These are phyloP conservation scores for Cystoisospora suis DNA, from an alignment of 169 alveolate genomes.

Conservation along the genomic window DNA sequence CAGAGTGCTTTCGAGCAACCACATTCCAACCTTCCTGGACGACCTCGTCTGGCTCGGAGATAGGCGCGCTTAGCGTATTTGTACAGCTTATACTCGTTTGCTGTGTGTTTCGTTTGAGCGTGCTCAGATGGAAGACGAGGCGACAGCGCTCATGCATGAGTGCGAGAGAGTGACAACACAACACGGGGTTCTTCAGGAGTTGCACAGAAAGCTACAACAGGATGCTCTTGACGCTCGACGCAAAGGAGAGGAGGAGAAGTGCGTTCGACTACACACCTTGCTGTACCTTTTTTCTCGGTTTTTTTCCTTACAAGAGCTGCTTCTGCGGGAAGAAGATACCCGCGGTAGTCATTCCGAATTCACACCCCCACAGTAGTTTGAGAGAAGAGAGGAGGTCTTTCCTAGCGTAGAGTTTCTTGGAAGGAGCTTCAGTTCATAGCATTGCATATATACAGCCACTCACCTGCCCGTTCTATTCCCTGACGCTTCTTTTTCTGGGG, in stretches of 20 bases:
- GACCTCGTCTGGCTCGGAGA: neutral
- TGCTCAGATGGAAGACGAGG: conserved; percentile 1
- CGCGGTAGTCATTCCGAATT: neutral
- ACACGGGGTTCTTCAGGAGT: neutral
- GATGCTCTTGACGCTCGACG: neutral
- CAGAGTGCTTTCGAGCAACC: neutral
- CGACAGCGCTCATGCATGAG: neutral
- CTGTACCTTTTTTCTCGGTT: neutral
- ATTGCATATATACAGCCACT: too few species aligned
- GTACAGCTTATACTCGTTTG: neutral
- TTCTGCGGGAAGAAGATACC: neutral
- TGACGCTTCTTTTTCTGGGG: neutral
- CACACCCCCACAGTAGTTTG: neutral
- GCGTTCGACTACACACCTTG: neutral
- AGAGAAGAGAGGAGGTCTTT: neutral
- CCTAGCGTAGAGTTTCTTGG: neutral
- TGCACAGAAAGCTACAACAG: neutral
- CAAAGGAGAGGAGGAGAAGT: neutral
- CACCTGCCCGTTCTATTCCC: too few species aligned
- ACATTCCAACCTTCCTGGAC: neutral
- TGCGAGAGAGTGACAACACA: neutral
- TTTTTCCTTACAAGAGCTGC: neutral
- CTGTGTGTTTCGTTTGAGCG: neutral
- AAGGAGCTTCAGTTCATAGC: too few species aligned
- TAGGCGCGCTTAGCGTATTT: neutral